phyloP scores from a whole-genome alignment of 805 yeast genomes.

The Pichia paraexigua region DNA sequence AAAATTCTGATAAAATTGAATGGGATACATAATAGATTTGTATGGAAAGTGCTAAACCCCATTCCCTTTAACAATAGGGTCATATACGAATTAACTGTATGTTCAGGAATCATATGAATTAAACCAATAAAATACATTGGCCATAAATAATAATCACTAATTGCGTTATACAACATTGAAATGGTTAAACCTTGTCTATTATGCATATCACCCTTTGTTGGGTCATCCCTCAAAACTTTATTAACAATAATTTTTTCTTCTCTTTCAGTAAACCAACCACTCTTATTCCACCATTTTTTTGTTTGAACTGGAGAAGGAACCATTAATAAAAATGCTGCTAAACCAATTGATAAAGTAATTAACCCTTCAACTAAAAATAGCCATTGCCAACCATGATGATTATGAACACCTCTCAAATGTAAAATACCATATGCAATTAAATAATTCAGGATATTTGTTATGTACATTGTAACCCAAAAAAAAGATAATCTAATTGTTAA shows the following conservation, averaged over 20 bases:
- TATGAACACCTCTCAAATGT: slow-evolving; percentile 38
- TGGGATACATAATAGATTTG: slow-evolving; percentile 48
- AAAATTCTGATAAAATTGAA: slow-evolving; percentile 33
- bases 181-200: slow-evolving; percentile 46
- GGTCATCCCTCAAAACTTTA: slow-evolving; percentile 54
- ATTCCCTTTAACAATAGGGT: slow-evolving; percentile 40
- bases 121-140: slow-evolving; percentile 45
- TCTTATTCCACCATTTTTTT: slow-evolving; percentile 20
- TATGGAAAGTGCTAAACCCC: slow-evolving; percentile 46
- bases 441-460: slow-evolving; percentile 39
- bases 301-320: slow-evolving; percentile 30
- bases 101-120: slow-evolving; percentile 31
- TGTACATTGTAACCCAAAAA: slow-evolving; percentile 51
- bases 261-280: slow-evolving; percentile 39
- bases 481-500: slow-evolving; percentile 49
- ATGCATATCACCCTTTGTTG: slow-evolving; percentile 56
- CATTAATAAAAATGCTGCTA: slow-evolving; percentile 25
- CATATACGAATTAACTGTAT: slow-evolving; percentile 37
- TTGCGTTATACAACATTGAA: slow-evolving; percentile 32
- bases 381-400: slow-evolving; percentile 57
- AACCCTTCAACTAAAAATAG: slow-evolving; percentile 58
- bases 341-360: slow-evolving; percentile 47
- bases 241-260: slow-evolving; percentile 54
- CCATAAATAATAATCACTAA: slow-evolving; percentile 46
- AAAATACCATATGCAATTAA: slow-evolving; percentile 44